Evolutionary conservation across 495 filamentous ascomycete genomes (phyloP), one percentile per base, ranked within the genome.

Genomic region (Hyphodiscus hymeniophilus): DNA sequence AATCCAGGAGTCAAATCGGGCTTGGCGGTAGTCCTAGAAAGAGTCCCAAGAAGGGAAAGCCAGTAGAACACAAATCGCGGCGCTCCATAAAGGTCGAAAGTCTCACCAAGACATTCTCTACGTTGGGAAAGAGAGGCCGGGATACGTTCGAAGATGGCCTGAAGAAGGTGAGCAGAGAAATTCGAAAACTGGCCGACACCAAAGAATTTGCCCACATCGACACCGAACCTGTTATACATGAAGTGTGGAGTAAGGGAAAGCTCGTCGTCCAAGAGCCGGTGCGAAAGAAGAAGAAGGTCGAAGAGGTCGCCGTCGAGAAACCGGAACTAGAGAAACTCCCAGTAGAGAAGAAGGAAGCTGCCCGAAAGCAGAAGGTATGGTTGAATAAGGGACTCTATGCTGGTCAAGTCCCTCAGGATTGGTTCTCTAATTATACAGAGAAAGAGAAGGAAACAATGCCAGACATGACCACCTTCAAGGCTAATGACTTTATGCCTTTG

Each of bases 331-430:
- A 66, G 32, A 55, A 69, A 42, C 57, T 65, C 56, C 54, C 56
- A 10, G 48, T 57, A 30, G 55, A 52, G 4, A 60, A 66, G 31
- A 68, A 67, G 36, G 68, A 68, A 41, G 57, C 67, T n/a, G 65
- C 50, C 64, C 66, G 50, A 66, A 75, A 39, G 33, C 63, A 67
- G 31, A 94, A 90, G 71, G 72, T 78, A 31, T 96, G 86, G 81
- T 60, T 90, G 41, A 67, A 73, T 45, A 82, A 88, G 57, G 91
- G 91, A 2, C 65, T 98, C n/a, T 98, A 94, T 58, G 78, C 87
- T 3, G 92, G 91, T 15, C 92, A 96, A 58, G 76, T 85, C 26
- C 47, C 60, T 4, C 74, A 75, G 0, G 69, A 85, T 44, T 51
- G 74, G 68, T 30, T 68, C 74, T 18, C 70, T 63, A 21, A 51